phyloP scores from a whole-genome alignment of 23 red algal species.

The Pyropia yezoensis region DNA sequence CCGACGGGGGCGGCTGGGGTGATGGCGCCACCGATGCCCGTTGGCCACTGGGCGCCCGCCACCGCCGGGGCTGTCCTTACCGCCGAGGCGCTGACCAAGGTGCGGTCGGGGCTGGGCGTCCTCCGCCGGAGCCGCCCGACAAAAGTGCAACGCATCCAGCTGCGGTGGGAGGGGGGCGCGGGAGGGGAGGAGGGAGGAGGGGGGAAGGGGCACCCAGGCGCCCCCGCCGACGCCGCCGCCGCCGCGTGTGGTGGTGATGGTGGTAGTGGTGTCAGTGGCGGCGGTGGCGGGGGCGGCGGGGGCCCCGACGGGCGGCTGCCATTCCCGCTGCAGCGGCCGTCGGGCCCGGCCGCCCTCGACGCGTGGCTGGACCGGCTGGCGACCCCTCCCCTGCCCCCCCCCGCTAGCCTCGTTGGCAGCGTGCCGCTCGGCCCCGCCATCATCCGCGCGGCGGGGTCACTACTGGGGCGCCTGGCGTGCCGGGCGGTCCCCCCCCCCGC shows the following conservation, averaged over 20 bases:
- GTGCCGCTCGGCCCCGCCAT: constrained; percentile 66
- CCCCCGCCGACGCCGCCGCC: neutral
- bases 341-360: constrained; percentile 21
- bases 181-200: neutral
- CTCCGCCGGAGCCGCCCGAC: constrained; percentile 37
- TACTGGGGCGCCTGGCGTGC: constrained; percentile 42
- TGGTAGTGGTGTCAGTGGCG: neutral
- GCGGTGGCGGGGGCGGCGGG: neutral
- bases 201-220: neutral
- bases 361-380: constrained; percentile 45
- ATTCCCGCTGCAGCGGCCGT: constrained; percentile 47
- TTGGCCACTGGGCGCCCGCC: constrained; percentile 8
- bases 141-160: constrained; percentile 35
- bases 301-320: neutral
- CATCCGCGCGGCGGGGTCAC: constrained; percentile 28
- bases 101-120: constrained; percentile 14
- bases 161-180: neutral
- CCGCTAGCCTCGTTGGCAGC: constrained; percentile 10
- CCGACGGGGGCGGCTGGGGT: too few relatives aligned
- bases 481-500: constrained; percentile 36
- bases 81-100: constrained; percentile 12
- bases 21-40: too few relatives aligned
- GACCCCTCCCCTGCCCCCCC: constrained; percentile 1
- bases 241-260: neutral
- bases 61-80: constrained; percentile 9